phyloP scores from a whole-genome alignment of 192 early-diverging fungal genomes.

The Entomortierella beljakovae region DNA sequence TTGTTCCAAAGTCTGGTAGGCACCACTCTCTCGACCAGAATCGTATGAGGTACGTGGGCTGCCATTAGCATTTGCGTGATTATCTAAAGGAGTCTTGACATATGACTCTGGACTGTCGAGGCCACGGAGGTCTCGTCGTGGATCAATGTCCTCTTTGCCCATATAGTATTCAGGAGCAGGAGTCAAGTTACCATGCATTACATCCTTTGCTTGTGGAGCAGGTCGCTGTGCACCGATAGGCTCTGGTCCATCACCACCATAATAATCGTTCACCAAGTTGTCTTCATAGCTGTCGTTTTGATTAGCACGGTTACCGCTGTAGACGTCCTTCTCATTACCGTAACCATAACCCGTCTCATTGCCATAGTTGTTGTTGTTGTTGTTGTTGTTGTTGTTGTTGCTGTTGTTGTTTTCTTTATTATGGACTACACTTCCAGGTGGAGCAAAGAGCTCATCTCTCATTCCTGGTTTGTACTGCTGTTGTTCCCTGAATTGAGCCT shows the following conservation, averaged over 20 bases:
- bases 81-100: background rate
- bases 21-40: slow-evolving; percentile 17
- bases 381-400: slow-evolving; percentile 8
- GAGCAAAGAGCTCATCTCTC: slow-evolving; percentile 49
- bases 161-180: slow-evolving; percentile 44
- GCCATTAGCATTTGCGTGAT: background rate
- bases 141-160: slow-evolving; percentile 50
- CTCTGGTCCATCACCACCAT: background rate
- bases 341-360: background rate
- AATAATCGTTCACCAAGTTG: slow-evolving; percentile 26
- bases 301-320: background rate
- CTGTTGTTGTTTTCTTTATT: background rate
- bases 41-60: slow-evolving; percentile 27
- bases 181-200: slow-evolving; percentile 38
- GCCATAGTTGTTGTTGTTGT: background rate
- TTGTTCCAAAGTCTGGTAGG: slow-evolving; percentile 30
- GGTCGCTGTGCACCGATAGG: slow-evolving; percentile 32
- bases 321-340: background rate
- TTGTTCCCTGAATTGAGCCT: slow-evolving; percentile 48
- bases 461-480: slow-evolving; percentile 46
- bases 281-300: slow-evolving; percentile 17
- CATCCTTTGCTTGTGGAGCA: slow-evolving; percentile 25
- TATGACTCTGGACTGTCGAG: slow-evolving; percentile 17
- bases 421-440: slow-evolving; percentile 16
- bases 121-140: slow-evolving; percentile 40